Percentiles rank a stretch among this genome's conserved stretches.
phyloP scores from a whole-genome alignment of 2,329 filamentous ascomycete species.

The Colletotrichum viniferum region DNA sequence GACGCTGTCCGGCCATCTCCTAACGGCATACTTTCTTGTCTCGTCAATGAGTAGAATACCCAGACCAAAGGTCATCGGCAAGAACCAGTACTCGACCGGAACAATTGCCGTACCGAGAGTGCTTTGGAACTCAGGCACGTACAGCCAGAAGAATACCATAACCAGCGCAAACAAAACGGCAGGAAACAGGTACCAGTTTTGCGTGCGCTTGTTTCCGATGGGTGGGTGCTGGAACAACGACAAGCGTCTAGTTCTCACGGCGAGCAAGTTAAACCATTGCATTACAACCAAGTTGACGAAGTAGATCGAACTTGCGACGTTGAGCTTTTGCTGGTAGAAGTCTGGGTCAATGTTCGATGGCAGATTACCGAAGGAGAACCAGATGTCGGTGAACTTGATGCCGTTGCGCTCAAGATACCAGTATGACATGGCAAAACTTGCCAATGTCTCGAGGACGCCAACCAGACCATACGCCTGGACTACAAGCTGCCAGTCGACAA shows the following conservation, averaged over 20 bases:
- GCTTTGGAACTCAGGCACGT: slow-evolving; percentile 68
- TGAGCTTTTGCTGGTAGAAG: slow-evolving; percentile 59
- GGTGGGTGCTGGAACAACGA: slow-evolving; percentile 77
- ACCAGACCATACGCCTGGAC: slow-evolving; percentile 75
- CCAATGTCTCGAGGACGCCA: slow-evolving; percentile 65
- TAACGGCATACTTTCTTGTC: slow-evolving; percentile 53
- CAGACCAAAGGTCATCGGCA: slow-evolving; percentile 74
- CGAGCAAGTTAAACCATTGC: slow-evolving; percentile 80
- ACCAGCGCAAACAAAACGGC: slow-evolving; percentile 71
- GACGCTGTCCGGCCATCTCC: slow-evolving; percentile 46
- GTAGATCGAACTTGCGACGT: slow-evolving; percentile 74
- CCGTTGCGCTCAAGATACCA: slow-evolving; percentile 69
- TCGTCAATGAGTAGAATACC: slow-evolving; percentile 58
- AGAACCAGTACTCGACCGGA: slow-evolving; percentile 76
- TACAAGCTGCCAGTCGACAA: slow-evolving; percentile 76
- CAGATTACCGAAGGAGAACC: slow-evolving; percentile 69
- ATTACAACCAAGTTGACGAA: slow-evolving; percentile 83
- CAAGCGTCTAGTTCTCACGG: slow-evolving; percentile 67
- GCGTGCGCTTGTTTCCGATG: slow-evolving; percentile 64
- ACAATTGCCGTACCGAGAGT: slow-evolving; percentile 66
- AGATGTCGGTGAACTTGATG: slow-evolving; percentile 67
- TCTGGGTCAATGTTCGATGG: slow-evolving; percentile 56
- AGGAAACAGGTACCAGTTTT: slow-evolving; percentile 73
- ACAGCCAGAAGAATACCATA: slow-evolving; percentile 74
- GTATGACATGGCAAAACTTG: slow-evolving; percentile 68